A percentile compares a stretch with the other conserved stretches of the same genome.
These are phyloP conservation scores for Proliferodiscus dingleyae DNA, from an alignment of 2,329 filamentous ascomycete species.

Conservation along the genomic window DNA sequence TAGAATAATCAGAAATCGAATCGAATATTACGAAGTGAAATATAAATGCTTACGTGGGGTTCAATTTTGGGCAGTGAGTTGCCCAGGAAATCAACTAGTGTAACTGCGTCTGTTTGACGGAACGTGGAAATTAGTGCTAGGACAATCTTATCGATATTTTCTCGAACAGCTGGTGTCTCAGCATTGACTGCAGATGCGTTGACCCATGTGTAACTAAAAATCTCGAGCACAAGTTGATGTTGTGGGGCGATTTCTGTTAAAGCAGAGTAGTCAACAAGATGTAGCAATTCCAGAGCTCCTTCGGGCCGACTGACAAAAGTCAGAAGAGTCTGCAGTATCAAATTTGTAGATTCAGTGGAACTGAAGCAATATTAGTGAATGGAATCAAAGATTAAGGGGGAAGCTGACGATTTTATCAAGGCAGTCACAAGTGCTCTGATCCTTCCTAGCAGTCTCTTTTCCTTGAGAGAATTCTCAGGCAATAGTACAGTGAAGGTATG, in stretches of 20 bases:
- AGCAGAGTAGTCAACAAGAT: constrained; percentile 47
- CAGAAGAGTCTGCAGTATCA: constrained; percentile 53
- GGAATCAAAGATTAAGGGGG: neutral
- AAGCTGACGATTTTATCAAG: constrained; percentile 47
- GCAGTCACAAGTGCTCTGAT: constrained; percentile 50
- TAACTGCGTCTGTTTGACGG: constrained; percentile 55
- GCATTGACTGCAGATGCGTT: constrained; percentile 37
- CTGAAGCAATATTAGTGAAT: constrained; percentile 32
- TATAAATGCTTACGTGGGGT: constrained; percentile 38
- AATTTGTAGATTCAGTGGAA: constrained; percentile 45
- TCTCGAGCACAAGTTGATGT: constrained; percentile 49
- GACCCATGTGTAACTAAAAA: constrained; percentile 53
- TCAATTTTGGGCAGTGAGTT: constrained; percentile 46
- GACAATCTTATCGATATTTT: constrained; percentile 44
- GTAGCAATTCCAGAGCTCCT: constrained; percentile 46
- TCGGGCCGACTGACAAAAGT: constrained; percentile 48
- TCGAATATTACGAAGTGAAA: neutral
- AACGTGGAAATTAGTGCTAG: constrained; percentile 48
- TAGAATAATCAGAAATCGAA: constrained; percentile 6
- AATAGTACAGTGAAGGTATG: constrained; percentile 58
- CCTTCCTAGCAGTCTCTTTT: constrained; percentile 46
- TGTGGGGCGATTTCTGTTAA: constrained; percentile 53
- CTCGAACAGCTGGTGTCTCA: constrained; percentile 31
- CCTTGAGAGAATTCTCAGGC: constrained; percentile 41
- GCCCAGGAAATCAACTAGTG: constrained; percentile 53